Evolutionary conservation across 139 green algal species (phyloP).

Genomic region (Eudorina sp.): DNA sequence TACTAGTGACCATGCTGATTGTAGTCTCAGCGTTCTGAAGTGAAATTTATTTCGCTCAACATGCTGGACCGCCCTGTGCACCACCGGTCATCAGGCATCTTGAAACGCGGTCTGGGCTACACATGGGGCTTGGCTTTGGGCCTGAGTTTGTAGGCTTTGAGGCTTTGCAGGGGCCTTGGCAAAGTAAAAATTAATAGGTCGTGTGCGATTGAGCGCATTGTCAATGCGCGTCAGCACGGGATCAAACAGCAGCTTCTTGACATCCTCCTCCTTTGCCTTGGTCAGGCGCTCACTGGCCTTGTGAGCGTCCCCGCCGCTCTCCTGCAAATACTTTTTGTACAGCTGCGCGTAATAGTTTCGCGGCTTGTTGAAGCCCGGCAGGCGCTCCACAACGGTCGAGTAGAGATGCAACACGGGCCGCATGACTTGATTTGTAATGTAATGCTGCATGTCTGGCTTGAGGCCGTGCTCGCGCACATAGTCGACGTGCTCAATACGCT

Average conservation of each 20-base stretch:
- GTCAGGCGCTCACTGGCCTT: background rate
- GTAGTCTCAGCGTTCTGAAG: too few relatives aligned
- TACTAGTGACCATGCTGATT: too few relatives aligned
- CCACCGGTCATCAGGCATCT: too few relatives aligned
- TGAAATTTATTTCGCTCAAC: too few relatives aligned
- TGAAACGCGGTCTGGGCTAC: too few relatives aligned
- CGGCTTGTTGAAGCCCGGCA: constrained; percentile 9
- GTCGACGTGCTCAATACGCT: constrained; percentile 39
- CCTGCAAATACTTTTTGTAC: background rate
- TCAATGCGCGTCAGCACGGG: background rate
- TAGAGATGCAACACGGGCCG: constrained; percentile 43
- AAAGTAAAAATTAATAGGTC: too few relatives aligned
- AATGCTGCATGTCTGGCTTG: constrained; percentile 25
- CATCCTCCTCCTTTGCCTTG: background rate
- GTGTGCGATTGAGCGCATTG: background rate
- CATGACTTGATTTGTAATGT: constrained; percentile 55
- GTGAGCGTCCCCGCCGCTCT: background rate
- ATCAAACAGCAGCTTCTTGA: constrained; percentile 15
- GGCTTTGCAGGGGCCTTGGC: too few relatives aligned
- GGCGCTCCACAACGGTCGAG: background rate
- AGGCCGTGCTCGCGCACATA: constrained; percentile 2
- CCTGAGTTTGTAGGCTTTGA: too few relatives aligned
- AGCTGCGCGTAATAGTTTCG: background rate
- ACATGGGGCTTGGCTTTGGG: too few relatives aligned
- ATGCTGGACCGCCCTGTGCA: too few relatives aligned